Percentiles rank a stretch among this genome's conserved stretches.
Conservation (phyloP, 768 basidiomycete genomes). For the Coprinellus micaceus region DNA sequence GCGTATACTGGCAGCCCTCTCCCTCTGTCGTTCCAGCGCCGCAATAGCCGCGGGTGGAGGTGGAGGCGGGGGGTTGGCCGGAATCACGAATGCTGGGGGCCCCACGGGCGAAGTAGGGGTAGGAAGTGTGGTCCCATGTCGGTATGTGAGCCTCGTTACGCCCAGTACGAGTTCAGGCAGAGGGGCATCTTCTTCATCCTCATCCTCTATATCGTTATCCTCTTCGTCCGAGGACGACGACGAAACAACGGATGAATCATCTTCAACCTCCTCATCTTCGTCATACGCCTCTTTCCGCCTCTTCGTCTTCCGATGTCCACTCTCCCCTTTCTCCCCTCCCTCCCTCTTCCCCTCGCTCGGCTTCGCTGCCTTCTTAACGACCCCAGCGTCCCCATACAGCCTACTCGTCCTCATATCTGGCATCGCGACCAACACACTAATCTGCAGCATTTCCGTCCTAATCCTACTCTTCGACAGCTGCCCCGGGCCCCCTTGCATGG, state of each 20-base stretch:
- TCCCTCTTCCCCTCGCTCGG: neutral
- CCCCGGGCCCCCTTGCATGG: no score
- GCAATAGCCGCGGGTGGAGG: no score
- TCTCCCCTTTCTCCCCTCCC: neutral
- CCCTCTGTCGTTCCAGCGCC: no score
- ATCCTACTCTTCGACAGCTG: slow-evolving; percentile 15
- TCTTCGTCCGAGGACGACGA: slow-evolving; percentile 5
- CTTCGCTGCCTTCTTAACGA: neutral
- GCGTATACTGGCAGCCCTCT: no score
- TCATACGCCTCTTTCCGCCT: neutral
- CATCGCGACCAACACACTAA: slow-evolving; percentile 59
- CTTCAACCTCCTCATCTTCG: slow-evolving; percentile 1
- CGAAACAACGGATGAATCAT: neutral
- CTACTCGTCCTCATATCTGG: slow-evolving; percentile 33
- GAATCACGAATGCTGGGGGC: neutral
- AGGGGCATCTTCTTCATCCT: slow-evolving; percentile 21
- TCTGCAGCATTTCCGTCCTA: slow-evolving; percentile 41
- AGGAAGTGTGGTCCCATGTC: no score
- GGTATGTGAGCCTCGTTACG: slow-evolving; percentile 2
- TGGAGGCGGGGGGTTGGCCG: neutral
- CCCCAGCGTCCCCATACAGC: slow-evolving; percentile 15
- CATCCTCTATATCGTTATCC: slow-evolving; percentile 21
- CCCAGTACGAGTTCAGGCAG: slow-evolving; percentile 52
- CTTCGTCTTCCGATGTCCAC: neutral
- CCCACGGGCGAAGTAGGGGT: no score